Percentiles rank a stretch among this genome's conserved stretches.
Evolutionary conservation across 371 early-diverging fungal species (phyloP).

Genomic region (Rhizopus stolonifer): DNA sequence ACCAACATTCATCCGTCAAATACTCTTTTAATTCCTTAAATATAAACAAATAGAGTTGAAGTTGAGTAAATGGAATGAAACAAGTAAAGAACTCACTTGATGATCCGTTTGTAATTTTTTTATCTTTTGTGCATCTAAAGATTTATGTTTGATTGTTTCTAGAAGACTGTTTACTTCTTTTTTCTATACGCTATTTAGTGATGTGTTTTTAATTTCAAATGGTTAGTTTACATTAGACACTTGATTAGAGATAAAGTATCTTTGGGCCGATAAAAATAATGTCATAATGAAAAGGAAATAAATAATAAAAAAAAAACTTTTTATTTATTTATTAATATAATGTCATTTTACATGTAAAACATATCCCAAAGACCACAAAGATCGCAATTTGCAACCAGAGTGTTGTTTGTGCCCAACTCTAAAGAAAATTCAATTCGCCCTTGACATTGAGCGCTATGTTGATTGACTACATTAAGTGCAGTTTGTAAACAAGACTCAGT

Average conservation of each 20-base stretch:
- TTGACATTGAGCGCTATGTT: slow-evolving; percentile 4
- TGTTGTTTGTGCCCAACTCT: slow-evolving; percentile 20
- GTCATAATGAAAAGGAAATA: background rate
- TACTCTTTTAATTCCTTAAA: too few species aligned
- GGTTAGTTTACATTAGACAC: background rate
- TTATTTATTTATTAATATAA: background rate
- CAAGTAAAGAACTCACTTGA: too few species aligned
- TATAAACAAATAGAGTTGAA: too few species aligned
- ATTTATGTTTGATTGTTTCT: too few species aligned
- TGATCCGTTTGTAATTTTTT: too few species aligned
- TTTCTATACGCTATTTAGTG: too few species aligned
- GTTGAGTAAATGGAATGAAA: too few species aligned
- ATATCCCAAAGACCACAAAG: slow-evolving; percentile 23
- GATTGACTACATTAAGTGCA: background rate
- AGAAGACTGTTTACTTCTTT: too few species aligned
- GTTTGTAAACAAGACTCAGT: slow-evolving; percentile 2
- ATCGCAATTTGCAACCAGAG: slow-evolving; percentile 16
- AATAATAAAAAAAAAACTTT: background rate
- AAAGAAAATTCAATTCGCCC: slow-evolving; percentile 8
- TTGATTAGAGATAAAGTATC: background rate
- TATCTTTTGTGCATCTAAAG: too few species aligned
- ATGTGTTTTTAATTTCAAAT: background rate
- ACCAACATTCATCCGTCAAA: background rate
- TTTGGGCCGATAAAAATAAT: background rate
- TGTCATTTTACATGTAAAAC: slow-evolving; percentile 18